Evolutionary conservation across 2,329 filamentous ascomycete species (phyloP).

Genomic region (Fusarium brachygibbosum): DNA sequence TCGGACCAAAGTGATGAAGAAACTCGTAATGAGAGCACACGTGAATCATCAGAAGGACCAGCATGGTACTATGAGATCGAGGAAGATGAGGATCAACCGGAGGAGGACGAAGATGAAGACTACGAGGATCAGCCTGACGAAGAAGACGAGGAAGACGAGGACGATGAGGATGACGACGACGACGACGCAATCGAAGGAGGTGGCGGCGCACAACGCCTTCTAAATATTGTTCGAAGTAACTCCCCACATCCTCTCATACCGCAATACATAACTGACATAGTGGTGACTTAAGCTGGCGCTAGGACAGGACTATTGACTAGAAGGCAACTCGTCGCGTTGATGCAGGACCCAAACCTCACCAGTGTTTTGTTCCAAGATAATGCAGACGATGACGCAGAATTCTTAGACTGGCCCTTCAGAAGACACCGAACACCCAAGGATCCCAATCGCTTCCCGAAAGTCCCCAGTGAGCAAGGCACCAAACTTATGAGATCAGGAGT

Average conservation of each 20-base stretch:
- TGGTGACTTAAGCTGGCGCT: slow-evolving; percentile 41
- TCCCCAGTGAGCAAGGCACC: slow-evolving; percentile 82
- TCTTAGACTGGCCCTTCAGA: slow-evolving; percentile 60
- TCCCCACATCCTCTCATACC: not conserved
- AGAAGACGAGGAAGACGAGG: slow-evolving; percentile 42
- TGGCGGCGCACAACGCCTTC: slow-evolving; percentile 50
- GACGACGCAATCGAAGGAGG: slow-evolving; percentile 47
- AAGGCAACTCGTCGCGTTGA: slow-evolving; percentile 57
- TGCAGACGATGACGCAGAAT: slow-evolving; percentile 55
- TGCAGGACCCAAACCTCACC: slow-evolving; percentile 57
- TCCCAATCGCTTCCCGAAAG: slow-evolving; percentile 78
- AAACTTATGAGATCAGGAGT: slow-evolving; percentile 85
- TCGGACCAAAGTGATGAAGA: slow-evolving; percentile 17
- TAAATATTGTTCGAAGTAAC: slow-evolving; percentile 52
- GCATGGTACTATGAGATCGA: slow-evolving; percentile 49
- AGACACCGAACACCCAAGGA: slow-evolving; percentile 60
- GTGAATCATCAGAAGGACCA: slow-evolving; percentile 29
- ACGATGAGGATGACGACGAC: slow-evolving; percentile 43
- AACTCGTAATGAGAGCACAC: slow-evolving; percentile 21
- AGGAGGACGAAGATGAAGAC: slow-evolving; percentile 48
- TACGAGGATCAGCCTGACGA: slow-evolving; percentile 51
- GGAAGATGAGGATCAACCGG: slow-evolving; percentile 52
- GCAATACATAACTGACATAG: slow-evolving; percentile 17
- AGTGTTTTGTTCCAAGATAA: slow-evolving; percentile 55
- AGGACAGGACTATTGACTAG: slow-evolving; percentile 52